phyloP scores from a whole-genome alignment of 192 early-diverging fungal genomes.

The Oehlia diaphana region DNA sequence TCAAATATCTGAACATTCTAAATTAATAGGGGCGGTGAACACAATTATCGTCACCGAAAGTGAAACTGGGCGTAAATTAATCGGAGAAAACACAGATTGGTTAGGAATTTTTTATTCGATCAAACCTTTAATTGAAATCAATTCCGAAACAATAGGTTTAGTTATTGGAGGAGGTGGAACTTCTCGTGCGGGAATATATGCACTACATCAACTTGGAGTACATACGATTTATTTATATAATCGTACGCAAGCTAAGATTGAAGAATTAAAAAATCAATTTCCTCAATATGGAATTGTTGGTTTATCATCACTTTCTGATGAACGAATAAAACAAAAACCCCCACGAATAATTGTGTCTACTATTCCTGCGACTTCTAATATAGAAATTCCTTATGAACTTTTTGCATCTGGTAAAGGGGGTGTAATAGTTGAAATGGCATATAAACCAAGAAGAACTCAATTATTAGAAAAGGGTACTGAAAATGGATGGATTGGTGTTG shows the following conservation, averaged over 20 bases:
- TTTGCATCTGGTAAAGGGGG: slow-evolving; percentile 51
- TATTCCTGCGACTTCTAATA: slow-evolving; percentile 75
- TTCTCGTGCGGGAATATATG: slow-evolving; percentile 85
- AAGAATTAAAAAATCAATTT: slow-evolving; percentile 63
- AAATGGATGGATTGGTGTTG: slow-evolving; percentile 65
- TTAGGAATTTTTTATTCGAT: slow-evolving; percentile 79
- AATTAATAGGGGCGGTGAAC: slow-evolving; percentile 93
- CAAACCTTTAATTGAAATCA: slow-evolving; percentile 39
- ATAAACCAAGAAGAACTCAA: slow-evolving; percentile 84
- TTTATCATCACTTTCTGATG: slow-evolving; percentile 48
- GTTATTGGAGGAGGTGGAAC: slow-evolving; percentile 97
- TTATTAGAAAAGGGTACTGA: slow-evolving; percentile 64
- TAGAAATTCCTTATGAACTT: slow-evolving; percentile 55
- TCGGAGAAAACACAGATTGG: slow-evolving; percentile 97
- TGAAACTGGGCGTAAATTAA: slow-evolving; percentile 44
- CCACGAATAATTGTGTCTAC: slow-evolving; percentile 71
- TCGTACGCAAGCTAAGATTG: slow-evolving; percentile 77
- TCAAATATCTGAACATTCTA: slow-evolving; percentile 72
- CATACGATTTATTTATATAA: slow-evolving; percentile 81
- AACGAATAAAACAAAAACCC: slow-evolving; percentile 14
- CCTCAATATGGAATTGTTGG: slow-evolving; percentile 46
- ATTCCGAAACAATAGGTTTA: slow-evolving; percentile 53
- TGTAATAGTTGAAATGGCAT: slow-evolving; percentile 92
- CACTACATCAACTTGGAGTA: slow-evolving; percentile 71
- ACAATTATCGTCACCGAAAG: slow-evolving; percentile 61